These are phyloP conservation scores for Jamesozyma piceae DNA, from an alignment of 805 yeast genomes.

Conservation along the genomic window DNA sequence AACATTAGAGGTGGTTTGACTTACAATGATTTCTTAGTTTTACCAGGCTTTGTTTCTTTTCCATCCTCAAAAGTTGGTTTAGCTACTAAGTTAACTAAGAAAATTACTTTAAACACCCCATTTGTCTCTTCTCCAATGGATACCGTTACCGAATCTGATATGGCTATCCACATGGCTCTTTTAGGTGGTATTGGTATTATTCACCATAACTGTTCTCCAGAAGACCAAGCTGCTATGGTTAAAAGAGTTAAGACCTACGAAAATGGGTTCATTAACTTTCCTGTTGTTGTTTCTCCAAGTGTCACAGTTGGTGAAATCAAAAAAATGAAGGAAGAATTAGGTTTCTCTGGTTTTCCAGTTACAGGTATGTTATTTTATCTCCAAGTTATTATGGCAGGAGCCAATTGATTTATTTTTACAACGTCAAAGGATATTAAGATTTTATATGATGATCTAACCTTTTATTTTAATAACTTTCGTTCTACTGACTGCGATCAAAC, in stretches of 20 bases:
- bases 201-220: constrained; percentile 94
- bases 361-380: constrained; percentile 71
- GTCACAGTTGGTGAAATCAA: constrained; percentile 75
- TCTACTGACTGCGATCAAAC: constrained; percentile 96
- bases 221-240: constrained; percentile 98
- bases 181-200: constrained; percentile 98
- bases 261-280: constrained; percentile 94
- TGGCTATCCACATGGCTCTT: constrained; percentile 98
- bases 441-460: constrained; percentile 44
- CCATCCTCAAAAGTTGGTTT: constrained; percentile 69
- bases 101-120: constrained; percentile 85
- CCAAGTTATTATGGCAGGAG: too few relatives aligned
- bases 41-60: constrained; percentile 91
- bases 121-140: constrained; percentile 99
- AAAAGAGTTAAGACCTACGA: constrained; percentile 92
- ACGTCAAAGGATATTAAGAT: background rate
- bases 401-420: too few relatives aligned
- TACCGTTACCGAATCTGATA: constrained; percentile 92
- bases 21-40: constrained; percentile 88
- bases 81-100: constrained; percentile 84
- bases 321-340: constrained; percentile 57
- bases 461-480: constrained; percentile 81
- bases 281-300: constrained; percentile 72
- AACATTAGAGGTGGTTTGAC: constrained; percentile 89
- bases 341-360: constrained; percentile 97